Evolutionary conservation across 331 rosid genomes (phyloP), one percentile per base, ranked within the genome.

Genomic region (Pyracantha coccinea): DNA sequence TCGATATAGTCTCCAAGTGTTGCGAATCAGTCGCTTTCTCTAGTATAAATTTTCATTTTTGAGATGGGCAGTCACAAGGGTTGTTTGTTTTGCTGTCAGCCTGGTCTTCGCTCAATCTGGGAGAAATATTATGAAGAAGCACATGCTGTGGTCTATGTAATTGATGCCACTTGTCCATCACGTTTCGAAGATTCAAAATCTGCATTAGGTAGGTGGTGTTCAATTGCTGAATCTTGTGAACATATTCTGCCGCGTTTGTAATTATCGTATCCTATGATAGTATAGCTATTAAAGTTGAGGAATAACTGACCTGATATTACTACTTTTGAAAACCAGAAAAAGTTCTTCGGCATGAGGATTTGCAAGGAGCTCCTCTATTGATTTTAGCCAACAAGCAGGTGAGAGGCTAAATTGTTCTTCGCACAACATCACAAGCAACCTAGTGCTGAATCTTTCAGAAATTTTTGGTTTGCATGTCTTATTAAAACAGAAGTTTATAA

Each of bases 101-200:
- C 85, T 67, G 99, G 99, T 71, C 99, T 95, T 83, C 93, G 97
- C 78, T 92, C 97, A 71, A 92, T 95, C 78, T 95, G 97, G 97
- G 99, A 95, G 86, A 94, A 95, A 68, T 95, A 95, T 79, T 95
- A 86, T 76, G 99, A 95, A 87, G 99, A 95, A 83, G 92, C 99
- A 10, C 97, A 90, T 74, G 99, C 99, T 16, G 87, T 94, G 74
- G 50, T 94, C 72, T 94, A 82, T 80, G 97, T 92, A 29, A 83
- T 92, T 38, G 99, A 94, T 86, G 97, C 99, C 77, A 57, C 97
- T 44, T 81, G 83, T 72, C 97, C 97, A 2, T 81, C 96, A 3
- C 91, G 92, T 58, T 94, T 94, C 74, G 99, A 94, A 85, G 99
- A 94, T 87, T 85, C 92, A 13, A 94, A 94, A 82, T 94, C 99